Percentiles rank a stretch among this genome's conserved stretches.
phyloP scores from a whole-genome alignment of 768 basidiomycete genomes.

The Jaapia argillacea region DNA sequence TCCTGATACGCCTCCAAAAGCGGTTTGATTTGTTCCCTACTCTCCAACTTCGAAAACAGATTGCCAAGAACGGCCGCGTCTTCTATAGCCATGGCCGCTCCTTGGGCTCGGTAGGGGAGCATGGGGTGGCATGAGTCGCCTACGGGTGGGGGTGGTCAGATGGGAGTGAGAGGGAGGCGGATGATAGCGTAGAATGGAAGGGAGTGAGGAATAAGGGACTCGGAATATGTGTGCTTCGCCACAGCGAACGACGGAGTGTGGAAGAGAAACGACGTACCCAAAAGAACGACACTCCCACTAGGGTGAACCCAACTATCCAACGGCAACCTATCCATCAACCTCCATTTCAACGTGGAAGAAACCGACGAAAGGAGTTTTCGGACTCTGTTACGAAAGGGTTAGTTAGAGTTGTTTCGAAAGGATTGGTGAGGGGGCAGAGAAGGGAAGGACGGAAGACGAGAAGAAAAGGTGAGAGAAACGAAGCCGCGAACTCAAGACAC shows the following conservation, averaged over 20 bases:
- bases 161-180: neutral
- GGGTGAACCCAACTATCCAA: constrained; percentile 39
- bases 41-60: constrained; percentile 30
- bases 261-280: neutral
- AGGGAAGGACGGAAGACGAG: no score
- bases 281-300: constrained; percentile 9
- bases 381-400: constrained; percentile 17
- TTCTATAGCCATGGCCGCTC: constrained; percentile 44
- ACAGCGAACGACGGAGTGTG: neutral
- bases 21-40: constrained; percentile 32
- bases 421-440: neutral
- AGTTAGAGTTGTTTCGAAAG: neutral
- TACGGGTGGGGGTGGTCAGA: constrained; percentile 19
- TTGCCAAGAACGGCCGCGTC: constrained; percentile 34
- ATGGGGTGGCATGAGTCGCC: constrained; percentile 53
- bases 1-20: constrained; percentile 49
- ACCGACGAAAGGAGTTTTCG: constrained; percentile 36
- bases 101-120: constrained; percentile 47
- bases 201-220: neutral
- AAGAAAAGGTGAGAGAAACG: no score
- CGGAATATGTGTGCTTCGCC: neutral
- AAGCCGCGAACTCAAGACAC: no score
- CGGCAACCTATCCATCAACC: constrained; percentile 37
- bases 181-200: neutral
- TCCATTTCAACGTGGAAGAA: constrained; percentile 35